Percentiles rank a stretch among this genome's conserved stretches.
These are phyloP conservation scores for Yamadazyma taylorii DNA, from an alignment of 1,139 yeast genomes.

Conservation along the genomic window DNA sequence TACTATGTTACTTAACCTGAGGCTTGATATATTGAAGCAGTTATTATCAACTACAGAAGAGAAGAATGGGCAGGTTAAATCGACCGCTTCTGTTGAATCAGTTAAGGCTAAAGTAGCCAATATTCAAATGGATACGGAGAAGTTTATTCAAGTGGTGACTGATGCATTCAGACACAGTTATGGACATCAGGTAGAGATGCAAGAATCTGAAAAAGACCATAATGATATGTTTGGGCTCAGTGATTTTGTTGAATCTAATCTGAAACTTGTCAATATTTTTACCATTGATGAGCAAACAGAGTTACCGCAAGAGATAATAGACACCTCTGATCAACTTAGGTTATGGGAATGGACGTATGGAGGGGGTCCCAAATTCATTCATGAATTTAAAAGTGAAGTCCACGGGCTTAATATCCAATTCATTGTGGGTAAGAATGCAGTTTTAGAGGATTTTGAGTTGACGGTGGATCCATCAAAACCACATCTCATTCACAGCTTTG, in stretches of 20 bases:
- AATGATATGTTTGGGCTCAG: conserved; percentile 37
- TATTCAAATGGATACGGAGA: conserved; percentile 44
- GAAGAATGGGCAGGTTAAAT: conserved; percentile 48
- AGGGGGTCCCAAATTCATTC: conserved; percentile 65
- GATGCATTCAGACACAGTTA: conserved; percentile 44
- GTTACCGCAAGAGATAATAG: conserved; percentile 48
- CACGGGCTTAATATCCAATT: conserved; percentile 36
- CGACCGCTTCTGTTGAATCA: conserved; percentile 67
- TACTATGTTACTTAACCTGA: conserved; percentile 80
- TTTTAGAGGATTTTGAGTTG: conserved; percentile 24
- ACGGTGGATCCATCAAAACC: conserved; percentile 19
- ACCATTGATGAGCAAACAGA: conserved; percentile 27
- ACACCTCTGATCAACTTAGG: conserved; percentile 44
- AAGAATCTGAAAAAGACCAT: conserved; percentile 14
- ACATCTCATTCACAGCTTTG: too few species aligned
- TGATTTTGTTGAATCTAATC: conserved; percentile 27
- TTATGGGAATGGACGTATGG: conserved; percentile 77
- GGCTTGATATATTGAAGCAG: conserved; percentile 55
- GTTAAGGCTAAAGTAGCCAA: conserved; percentile 79
- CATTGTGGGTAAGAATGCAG: conserved; percentile 42
- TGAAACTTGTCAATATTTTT: conserved; percentile 16
- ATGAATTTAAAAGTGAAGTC: conserved; percentile 34
- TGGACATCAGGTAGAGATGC: conserved; percentile 19
- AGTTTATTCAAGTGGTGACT: conserved; percentile 49
- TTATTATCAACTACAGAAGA: conserved; percentile 43